Conservation (phyloP, 768 basidiomycete genomes). For the Lactarius sp. region DNA sequence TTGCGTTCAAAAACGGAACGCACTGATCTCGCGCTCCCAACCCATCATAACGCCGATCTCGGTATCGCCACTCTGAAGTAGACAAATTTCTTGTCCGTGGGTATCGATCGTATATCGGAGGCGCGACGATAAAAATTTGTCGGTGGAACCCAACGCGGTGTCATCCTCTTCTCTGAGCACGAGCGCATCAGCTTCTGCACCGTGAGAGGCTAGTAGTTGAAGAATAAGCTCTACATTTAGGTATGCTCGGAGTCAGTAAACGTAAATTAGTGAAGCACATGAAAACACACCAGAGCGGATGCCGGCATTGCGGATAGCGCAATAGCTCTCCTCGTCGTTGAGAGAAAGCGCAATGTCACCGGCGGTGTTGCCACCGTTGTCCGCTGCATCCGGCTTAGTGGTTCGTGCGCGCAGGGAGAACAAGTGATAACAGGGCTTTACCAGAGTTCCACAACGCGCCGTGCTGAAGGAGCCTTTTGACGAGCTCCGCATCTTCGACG, state of each 20-base stretch:
- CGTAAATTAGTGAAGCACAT: neutral
- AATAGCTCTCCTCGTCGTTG: slow-evolving; percentile 72
- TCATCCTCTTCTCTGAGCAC: slow-evolving; percentile 47
- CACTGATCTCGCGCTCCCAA: slow-evolving; percentile 86
- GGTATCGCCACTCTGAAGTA: slow-evolving; percentile 55
- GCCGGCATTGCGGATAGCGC: slow-evolving; percentile 83
- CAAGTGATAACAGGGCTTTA: slow-evolving; percentile 33
- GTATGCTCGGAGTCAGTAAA: neutral
- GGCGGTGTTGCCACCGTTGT: slow-evolving; percentile 75
- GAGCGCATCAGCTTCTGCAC: slow-evolving; percentile 32
- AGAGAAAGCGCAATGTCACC: slow-evolving; percentile 87
- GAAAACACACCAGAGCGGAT: slow-evolving; percentile 70
- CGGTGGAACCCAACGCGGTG: slow-evolving; percentile 57
- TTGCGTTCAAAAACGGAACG: slow-evolving; percentile 25
- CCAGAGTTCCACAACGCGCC: slow-evolving; percentile 93
- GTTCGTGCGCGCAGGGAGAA: neutral
- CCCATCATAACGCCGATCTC: slow-evolving; percentile 99
- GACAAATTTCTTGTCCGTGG: slow-evolving; percentile 77
- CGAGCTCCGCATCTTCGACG: slow-evolving; percentile 56
- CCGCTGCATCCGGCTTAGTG: slow-evolving; percentile 45
- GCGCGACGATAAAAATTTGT: slow-evolving; percentile 64
- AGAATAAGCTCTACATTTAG: slow-evolving; percentile 60
- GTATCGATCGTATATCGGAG: slow-evolving; percentile 66
- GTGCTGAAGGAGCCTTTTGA: slow-evolving; percentile 62
- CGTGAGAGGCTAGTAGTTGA: slow-evolving; percentile 49